A percentile compares a stretch with the other conserved stretches of the same genome.
These are phyloP conservation scores for Ustilago tritici DNA, from an alignment of 1,284 basidiomycete genomes.

Conservation along the genomic window DNA sequence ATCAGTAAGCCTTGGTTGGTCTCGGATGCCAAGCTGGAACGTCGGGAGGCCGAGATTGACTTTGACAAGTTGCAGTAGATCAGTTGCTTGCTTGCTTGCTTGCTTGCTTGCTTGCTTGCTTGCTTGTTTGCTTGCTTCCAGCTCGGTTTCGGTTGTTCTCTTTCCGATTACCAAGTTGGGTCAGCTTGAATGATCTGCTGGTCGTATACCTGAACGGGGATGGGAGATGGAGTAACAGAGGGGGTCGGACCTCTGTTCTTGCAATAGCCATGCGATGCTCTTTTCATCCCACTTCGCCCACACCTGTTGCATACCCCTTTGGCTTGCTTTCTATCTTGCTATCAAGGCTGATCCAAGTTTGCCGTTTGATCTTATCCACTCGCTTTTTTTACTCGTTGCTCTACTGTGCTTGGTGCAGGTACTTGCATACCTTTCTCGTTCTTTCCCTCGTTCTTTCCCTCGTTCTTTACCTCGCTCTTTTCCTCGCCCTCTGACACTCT, in stretches of 20 bases:
- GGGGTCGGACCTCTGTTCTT: constrained; percentile 59
- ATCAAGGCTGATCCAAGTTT: too few species aligned
- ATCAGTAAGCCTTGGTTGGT: constrained; percentile 80
- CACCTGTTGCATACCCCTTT: constrained; percentile 36
- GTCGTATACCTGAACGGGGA: constrained; percentile 51
- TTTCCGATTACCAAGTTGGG: constrained; percentile 3
- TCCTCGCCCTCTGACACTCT: constrained; percentile 11
- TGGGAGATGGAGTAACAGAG: constrained; percentile 59
- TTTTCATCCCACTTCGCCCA: constrained; percentile 48
- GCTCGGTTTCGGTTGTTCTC: background rate
- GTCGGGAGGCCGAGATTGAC: constrained; percentile 48
- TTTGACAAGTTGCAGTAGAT: constrained; percentile 47
- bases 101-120: background rate
- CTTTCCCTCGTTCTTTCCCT: constrained; percentile 12
- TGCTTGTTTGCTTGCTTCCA: background rate
- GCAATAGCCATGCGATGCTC: constrained; percentile 59
- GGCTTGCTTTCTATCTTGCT: constrained; percentile 8
- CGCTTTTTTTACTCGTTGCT: background rate
- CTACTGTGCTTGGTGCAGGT: constrained; percentile 4
- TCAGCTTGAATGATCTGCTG: constrained; percentile 19
- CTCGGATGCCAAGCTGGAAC: constrained; percentile 50
- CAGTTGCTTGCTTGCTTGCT: background rate
- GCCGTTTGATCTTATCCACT: too few species aligned
- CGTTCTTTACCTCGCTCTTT: constrained; percentile 12
- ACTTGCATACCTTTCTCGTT: constrained; percentile 12